Evolutionary conservation across 2,329 filamentous ascomycete genomes (phyloP).

Genomic region (Penicillium aurantiogriseum): DNA sequence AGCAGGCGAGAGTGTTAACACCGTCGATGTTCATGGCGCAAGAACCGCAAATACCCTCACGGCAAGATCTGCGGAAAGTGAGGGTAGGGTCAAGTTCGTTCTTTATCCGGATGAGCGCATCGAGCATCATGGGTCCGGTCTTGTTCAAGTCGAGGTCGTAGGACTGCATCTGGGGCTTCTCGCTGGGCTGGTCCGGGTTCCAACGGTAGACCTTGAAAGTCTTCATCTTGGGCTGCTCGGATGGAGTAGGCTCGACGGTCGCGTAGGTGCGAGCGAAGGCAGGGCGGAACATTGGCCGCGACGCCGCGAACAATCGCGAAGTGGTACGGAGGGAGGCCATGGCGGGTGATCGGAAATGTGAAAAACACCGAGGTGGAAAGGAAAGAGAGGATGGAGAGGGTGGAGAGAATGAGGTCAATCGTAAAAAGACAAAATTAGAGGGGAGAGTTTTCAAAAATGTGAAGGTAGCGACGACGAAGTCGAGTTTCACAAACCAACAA

Average conservation of each 20-base stretch:
- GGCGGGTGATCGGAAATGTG: conserved; percentile 21
- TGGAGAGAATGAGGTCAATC: conserved; percentile 1
- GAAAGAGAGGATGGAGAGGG: neutral
- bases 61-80: conserved; percentile 92
- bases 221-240: conserved; percentile 68
- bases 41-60: conserved; percentile 97
- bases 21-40: conserved; percentile 99
- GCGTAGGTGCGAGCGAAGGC: conserved; percentile 48
- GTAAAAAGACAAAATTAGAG: neutral
- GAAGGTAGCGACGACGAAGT: conserved; percentile 5
- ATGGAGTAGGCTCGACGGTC: conserved; percentile 57
- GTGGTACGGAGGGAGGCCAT: conserved; percentile 53
- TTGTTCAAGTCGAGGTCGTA: conserved; percentile 97
- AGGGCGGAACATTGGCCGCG: conserved; percentile 45
- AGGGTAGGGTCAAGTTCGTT: conserved; percentile 96
- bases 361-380: conserved; percentile 13
- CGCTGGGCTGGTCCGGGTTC: conserved; percentile 88
- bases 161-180: conserved; percentile 93
- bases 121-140: conserved; percentile 97
- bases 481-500: conserved; percentile 11
- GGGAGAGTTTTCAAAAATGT: conserved; percentile 2
- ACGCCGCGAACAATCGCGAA: conserved; percentile 45
- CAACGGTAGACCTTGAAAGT: conserved; percentile 98
- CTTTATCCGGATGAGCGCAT: conserved; percentile 97
- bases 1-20: conserved; percentile 93